These are phyloP conservation scores for Boletus subcaerulescens DNA, from an alignment of 768 basidiomycete species.

Conservation along the genomic window DNA sequence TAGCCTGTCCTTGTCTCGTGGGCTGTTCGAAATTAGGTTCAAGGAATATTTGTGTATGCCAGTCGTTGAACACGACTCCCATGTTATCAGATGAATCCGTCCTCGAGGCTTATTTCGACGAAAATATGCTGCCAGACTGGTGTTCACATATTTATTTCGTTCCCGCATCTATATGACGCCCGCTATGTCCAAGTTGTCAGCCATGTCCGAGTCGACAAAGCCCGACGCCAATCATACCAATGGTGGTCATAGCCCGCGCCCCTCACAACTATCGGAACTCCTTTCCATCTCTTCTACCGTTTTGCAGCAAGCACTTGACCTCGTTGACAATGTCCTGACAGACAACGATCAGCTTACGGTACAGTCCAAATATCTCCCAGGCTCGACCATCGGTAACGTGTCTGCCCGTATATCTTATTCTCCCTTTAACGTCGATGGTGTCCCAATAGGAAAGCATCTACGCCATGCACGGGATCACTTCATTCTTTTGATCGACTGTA, in stretches of 20 bases:
- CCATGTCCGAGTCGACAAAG: constrained; percentile 21
- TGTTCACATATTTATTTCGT: constrained; percentile 16
- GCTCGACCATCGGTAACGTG: constrained; percentile 75
- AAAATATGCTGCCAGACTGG: constrained; percentile 13
- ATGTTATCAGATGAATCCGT: constrained; percentile 15
- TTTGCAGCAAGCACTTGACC: constrained; percentile 68
- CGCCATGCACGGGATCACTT: constrained; percentile 87
- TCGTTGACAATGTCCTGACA: constrained; percentile 62
- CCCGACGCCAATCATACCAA: not conserved
- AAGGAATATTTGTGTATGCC: constrained; percentile 48
- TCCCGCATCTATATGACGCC: not conserved
- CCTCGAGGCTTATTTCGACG: constrained; percentile 25
- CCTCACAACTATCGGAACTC: constrained; percentile 48
- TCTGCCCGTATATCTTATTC: not conserved
- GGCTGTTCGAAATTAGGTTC: constrained; percentile 79
- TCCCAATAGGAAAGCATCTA: constrained; percentile 71
- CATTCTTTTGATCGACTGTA: constrained; percentile 57
- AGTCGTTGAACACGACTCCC: not conserved
- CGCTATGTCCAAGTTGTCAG: constrained; percentile 8
- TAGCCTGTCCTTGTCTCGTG: constrained; percentile 43
- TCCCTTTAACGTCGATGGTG: not conserved
- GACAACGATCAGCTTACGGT: constrained; percentile 67
- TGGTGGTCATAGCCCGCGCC: not conserved
- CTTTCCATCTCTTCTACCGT: constrained; percentile 66
- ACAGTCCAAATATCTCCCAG: constrained; percentile 74